phyloP scores from a whole-genome alignment of 495 filamentous ascomycete genomes.

The Gamarada debralockiae region DNA sequence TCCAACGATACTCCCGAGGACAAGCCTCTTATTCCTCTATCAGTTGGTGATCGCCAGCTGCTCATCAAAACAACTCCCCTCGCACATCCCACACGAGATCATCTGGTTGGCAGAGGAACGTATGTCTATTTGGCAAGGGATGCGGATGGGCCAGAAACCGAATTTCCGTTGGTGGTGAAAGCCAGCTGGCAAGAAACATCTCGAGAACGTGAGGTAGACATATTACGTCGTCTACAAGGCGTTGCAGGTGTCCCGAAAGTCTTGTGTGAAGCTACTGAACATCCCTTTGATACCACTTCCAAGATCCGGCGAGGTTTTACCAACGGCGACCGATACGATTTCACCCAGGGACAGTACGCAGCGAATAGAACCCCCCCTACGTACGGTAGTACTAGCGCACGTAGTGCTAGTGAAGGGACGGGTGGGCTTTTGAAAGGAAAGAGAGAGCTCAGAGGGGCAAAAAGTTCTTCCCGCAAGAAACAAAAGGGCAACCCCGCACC shows the following conservation, averaged over 20 bases:
- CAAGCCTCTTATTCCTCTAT: neutral
- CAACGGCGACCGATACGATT: neutral
- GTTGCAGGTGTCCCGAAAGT: neutral
- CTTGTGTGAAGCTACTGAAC: neutral
- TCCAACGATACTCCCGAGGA: no score
- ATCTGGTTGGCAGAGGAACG: no score
- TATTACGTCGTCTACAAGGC: neutral
- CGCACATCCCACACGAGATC: neutral
- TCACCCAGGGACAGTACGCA: neutral
- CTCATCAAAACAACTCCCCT: neutral
- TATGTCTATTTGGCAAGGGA: no score
- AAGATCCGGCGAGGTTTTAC: neutral
- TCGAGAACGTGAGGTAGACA: neutral
- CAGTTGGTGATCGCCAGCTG: neutral
- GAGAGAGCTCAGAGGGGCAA: no score
- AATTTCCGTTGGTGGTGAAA: no score
- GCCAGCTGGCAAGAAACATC: neutral
- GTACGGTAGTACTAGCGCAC: neutral
- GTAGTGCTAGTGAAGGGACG: neutral
- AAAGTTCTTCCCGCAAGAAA: no score
- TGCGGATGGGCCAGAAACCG: no score
- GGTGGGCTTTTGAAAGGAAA: no score
- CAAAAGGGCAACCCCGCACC: no score
- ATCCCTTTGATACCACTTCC: neutral
- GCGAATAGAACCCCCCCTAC: neutral